phyloP scores from a whole-genome alignment of 345 rosid species.

The Lepidium aucheri region DNA sequence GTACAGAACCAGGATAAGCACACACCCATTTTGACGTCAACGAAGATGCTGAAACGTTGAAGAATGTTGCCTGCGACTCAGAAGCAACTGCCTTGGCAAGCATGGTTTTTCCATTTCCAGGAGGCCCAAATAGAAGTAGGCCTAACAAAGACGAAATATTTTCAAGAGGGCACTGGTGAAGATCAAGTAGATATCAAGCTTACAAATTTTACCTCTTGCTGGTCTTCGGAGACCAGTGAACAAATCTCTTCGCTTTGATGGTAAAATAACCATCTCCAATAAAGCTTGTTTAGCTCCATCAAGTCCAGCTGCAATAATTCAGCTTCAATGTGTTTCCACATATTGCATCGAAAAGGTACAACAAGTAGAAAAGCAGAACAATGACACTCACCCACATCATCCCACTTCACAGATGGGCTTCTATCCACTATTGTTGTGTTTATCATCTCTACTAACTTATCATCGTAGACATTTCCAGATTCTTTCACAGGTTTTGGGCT shows the following conservation, averaged over 20 bases:
- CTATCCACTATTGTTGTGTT: constrained; percentile 84
- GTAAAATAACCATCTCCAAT: constrained; percentile 96
- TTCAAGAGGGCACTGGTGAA: background rate
- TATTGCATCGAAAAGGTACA: background rate
- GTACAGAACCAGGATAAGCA: background rate
- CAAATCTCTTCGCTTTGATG: constrained; percentile 82
- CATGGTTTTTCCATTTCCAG: constrained; percentile 99
- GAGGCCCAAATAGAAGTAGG: constrained; percentile 95
- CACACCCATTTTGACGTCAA: constrained; percentile 94
- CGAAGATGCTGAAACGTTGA: constrained; percentile 93
- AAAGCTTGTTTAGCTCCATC: constrained; percentile 93
- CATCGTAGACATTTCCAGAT: constrained; percentile 52
- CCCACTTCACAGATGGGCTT: constrained; percentile 95
- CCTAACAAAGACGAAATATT: constrained; percentile 35
- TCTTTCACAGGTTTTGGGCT: constrained; percentile 47
- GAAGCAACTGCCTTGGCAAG: constrained; percentile 99
- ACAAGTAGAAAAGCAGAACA: background rate
- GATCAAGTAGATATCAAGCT: background rate
- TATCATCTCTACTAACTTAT: constrained; percentile 81
- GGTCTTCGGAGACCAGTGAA: constrained; percentile 96
- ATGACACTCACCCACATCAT: constrained; percentile 76
- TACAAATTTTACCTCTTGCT: constrained; percentile 61
- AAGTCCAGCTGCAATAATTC: constrained; percentile 69
- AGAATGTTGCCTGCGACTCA: constrained; percentile 92
- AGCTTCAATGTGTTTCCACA: background rate